Evolutionary conservation across 306 rosid genomes (phyloP).

Genomic region (Cucurbita argyrosperma): DNA sequence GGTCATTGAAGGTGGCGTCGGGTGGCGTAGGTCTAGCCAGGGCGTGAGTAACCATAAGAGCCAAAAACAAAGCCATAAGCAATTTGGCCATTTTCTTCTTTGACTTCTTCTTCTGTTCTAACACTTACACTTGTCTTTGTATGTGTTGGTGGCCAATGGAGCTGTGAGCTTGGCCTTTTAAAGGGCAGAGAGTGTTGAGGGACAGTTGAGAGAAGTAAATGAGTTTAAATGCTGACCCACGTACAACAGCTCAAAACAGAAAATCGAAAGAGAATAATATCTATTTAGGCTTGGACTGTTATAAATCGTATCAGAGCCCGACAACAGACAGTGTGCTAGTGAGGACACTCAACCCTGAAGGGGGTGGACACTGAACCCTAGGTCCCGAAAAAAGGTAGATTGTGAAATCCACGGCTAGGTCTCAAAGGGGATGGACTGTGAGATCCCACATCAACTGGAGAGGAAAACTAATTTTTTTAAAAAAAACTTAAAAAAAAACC

Average conservation of each 20-base stretch:
- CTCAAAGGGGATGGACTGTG: too few species aligned
- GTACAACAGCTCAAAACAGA: too few species aligned
- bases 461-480: too few species aligned
- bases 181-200: neutral
- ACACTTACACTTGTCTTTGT: neutral
- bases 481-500: too few species aligned
- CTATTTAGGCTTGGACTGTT: too few species aligned
- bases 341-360: too few species aligned
- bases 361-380: too few species aligned
- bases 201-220: conserved; percentile 47
- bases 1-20: conserved; percentile 42
- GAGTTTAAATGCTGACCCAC: conserved; percentile 20
- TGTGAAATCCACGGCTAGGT: too few species aligned
- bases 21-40: conserved; percentile 34
- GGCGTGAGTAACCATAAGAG: conserved; percentile 26
- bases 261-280: too few species aligned
- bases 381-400: too few species aligned
- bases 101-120: neutral
- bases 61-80: conserved; percentile 33
- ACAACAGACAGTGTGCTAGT: accelerated
- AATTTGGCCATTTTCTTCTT: conserved; percentile 26
- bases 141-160: neutral
- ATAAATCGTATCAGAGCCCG: too few species aligned
- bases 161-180: neutral
- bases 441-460: too few species aligned